Evolutionary conservation across 2,329 filamentous ascomycete genomes (phyloP).

Genomic region (Grosmannia huntii): DNA sequence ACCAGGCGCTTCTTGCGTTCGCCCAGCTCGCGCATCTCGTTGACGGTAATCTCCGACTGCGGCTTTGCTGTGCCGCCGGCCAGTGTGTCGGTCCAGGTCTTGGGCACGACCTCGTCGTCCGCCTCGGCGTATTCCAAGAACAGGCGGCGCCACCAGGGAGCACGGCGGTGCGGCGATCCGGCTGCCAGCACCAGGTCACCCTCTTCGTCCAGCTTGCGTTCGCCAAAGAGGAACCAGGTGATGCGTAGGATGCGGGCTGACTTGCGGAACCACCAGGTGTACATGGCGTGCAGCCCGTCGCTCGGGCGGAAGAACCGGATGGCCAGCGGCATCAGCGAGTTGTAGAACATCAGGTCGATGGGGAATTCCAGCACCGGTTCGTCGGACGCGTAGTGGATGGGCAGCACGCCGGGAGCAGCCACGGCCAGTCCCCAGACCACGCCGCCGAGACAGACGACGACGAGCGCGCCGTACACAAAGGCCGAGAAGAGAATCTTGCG

Average conservation of each 20-base stretch:
- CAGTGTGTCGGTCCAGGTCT: constrained; percentile 46
- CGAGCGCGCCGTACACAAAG: constrained; percentile 84
- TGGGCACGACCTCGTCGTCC: constrained; percentile 31
- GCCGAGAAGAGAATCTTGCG: constrained; percentile 95
- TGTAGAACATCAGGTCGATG: constrained; percentile 88
- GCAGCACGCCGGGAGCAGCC: constrained; percentile 58
- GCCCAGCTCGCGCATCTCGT: constrained; percentile 24
- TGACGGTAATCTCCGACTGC: constrained; percentile 19
- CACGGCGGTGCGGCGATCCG: constrained; percentile 18
- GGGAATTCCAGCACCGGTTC: constrained; percentile 91
- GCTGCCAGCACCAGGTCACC: constrained; percentile 42
- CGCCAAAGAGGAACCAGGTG: constrained; percentile 87
- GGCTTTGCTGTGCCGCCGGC: constrained; percentile 32
- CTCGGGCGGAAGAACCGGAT: constrained; percentile 77
- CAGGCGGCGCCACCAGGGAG: constrained; percentile 27
- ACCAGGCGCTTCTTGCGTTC: constrained; percentile 33
- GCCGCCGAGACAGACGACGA: constrained; percentile 84
- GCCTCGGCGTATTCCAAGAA: constrained; percentile 30
- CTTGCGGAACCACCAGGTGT: constrained; percentile 89
- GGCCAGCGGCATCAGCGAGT: constrained; percentile 83
- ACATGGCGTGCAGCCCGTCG: constrained; percentile 71
- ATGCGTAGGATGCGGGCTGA: constrained; percentile 71
- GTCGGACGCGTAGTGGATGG: constrained; percentile 86
- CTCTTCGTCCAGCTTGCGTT: constrained; percentile 71
- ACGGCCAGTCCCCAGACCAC: constrained; percentile 85